Evolutionary conservation across 257 asterid species (phyloP), one percentile per base, ranked within the genome.

Genomic region (Nicotiana noctiflora): DNA sequence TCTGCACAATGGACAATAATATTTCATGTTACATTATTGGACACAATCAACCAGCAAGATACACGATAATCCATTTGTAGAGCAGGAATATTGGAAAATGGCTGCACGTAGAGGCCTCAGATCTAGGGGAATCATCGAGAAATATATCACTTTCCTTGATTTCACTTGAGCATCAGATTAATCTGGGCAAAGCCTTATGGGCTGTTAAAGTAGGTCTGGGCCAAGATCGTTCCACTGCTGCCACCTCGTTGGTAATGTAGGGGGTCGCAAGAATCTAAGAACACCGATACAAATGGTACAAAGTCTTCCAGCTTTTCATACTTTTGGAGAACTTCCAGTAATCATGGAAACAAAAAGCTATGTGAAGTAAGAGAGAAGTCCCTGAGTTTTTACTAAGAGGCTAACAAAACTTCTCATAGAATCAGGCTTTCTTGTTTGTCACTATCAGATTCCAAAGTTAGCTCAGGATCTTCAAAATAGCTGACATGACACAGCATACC

Each of bases 401-500:
- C 49, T 40, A 40, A 8, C 49, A 40, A 2, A 40, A 40, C 3
- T 37, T 37, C 46, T 14, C 18, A 51, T 13, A 11, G 56, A 14
- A 51, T 3, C 79, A 70, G 65, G 80, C 46, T 81, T 60, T 87
- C 85, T 70, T 84, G 74, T 60, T 86, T 77, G 52, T 65, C 75
- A 31, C 37, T 79, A 66, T 64, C 76, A 75, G 90, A 59, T 19
- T 83, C 83, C 52, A 83, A 85, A 25, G 88, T 79, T 37, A 82
- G 83, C 81, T 23, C 57, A n/a, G 75, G 88, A 62, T 84, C 82
- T 62, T 86, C 86, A 59, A 90, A 90, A 79, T 81, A 85, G 87
- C 87, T 95, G 88, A 92, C 87, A 79, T 89, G 91, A 57, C 98
- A 93, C 31, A 95, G 97, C 83, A 81, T 79, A 81, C 92, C 96